Evolutionary conservation across 2,329 filamentous ascomycete genomes (phyloP).

Genomic region (Xylaria sp.): DNA sequence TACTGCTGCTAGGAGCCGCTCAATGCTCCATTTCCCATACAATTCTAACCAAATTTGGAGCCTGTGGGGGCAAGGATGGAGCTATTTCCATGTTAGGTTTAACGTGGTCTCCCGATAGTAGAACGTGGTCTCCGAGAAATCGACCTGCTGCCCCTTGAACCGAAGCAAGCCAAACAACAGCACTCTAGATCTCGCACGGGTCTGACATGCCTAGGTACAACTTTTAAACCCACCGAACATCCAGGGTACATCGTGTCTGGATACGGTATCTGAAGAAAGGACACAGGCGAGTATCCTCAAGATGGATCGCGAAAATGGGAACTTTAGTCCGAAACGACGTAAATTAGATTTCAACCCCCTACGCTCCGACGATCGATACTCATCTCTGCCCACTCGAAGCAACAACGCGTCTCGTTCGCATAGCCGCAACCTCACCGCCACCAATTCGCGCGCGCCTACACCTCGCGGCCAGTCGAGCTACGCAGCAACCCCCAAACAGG

Average conservation of each 20-base stretch:
- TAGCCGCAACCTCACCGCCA: slow-evolving; percentile 48
- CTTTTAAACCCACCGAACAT: neutral
- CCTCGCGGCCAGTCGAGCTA: slow-evolving; percentile 48
- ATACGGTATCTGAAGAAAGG: neutral
- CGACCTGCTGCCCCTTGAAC: neutral
- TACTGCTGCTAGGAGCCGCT: too few relatives aligned
- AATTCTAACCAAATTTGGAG: too few relatives aligned
- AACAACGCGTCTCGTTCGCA: slow-evolving; percentile 54
- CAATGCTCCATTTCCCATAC: too few relatives aligned
- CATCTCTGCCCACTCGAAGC: slow-evolving; percentile 61
- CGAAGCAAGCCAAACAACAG: neutral
- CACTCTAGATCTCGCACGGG: neutral
- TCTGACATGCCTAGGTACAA: neutral
- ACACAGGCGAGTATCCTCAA: neutral
- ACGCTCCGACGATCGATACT: slow-evolving; percentile 66
- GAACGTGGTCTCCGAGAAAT: too few relatives aligned
- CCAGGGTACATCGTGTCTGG: neutral
- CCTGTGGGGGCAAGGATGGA: too few relatives aligned
- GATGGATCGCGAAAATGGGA: slow-evolving; percentile 50
- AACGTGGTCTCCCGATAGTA: too few relatives aligned
- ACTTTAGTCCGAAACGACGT: slow-evolving; percentile 69
- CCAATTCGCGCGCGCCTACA: slow-evolving; percentile 45
- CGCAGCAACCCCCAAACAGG: slow-evolving; percentile 60
- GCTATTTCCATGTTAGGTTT: too few relatives aligned
- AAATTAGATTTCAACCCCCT: slow-evolving; percentile 71